These are phyloP conservation scores for Cylindrodendrum hubeiense DNA, from an alignment of 2,329 filamentous ascomycete genomes.

Conservation along the genomic window DNA sequence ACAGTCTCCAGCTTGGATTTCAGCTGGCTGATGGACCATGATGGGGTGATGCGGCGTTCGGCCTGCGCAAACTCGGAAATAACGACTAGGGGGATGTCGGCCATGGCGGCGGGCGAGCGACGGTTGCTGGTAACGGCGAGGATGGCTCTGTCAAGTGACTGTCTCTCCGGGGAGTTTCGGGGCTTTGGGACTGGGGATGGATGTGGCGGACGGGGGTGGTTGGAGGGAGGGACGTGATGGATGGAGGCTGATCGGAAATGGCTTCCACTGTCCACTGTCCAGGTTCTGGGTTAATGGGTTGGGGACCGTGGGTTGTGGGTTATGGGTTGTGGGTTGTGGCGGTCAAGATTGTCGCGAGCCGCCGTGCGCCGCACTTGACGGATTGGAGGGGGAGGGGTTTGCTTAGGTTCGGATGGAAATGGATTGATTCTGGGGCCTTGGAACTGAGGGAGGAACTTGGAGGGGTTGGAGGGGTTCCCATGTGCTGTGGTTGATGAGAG, in stretches of 20 bases:
- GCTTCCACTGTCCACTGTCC: constrained; percentile 10
- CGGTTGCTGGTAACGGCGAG: constrained; percentile 1
- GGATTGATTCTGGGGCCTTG: constrained; percentile 20
- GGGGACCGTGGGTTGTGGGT: neutral
- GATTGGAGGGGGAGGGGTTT: constrained; percentile 16
- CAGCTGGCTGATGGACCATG: constrained; percentile 88
- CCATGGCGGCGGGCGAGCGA: constrained; percentile 57
- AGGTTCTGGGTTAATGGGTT: neutral
- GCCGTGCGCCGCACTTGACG: constrained; percentile 36
- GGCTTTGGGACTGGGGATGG: constrained; percentile 1
- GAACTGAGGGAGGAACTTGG: constrained; percentile 2
- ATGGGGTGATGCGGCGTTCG: constrained; percentile 91
- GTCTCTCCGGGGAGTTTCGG: constrained; percentile 9
- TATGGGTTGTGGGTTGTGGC: constrained; percentile 29
- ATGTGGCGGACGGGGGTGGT: constrained; percentile 22
- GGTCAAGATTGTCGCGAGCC: constrained; percentile 42
- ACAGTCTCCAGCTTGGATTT: constrained; percentile 92
- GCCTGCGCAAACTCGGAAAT: constrained; percentile 82
- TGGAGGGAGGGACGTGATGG: constrained; percentile 27
- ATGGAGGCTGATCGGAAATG: constrained; percentile 17
- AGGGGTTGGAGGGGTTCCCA: constrained; percentile 11
- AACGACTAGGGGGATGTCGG: constrained; percentile 81
- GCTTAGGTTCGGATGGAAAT: constrained; percentile 10
- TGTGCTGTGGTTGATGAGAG: constrained; percentile 24
- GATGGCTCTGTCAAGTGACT: constrained; percentile 6